Base-by-base conservation (phyloP, 805 yeast genomes). In the Lachancea thermotolerans region DNA sequence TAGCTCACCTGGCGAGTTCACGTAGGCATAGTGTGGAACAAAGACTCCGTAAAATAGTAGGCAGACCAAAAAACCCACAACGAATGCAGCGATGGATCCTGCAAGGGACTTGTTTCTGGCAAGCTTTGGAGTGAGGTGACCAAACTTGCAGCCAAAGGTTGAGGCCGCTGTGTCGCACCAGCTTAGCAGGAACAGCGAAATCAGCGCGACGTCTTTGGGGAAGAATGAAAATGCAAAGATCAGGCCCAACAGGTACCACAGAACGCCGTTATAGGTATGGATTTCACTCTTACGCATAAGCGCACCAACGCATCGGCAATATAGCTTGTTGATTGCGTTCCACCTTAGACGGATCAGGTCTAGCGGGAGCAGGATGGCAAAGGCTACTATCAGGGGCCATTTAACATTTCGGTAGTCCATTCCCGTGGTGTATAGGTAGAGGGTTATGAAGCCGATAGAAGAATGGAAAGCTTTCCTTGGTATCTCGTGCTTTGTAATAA, bases 141-240 rank as follows among this genome's bases (percentile, higher is more conserved):
- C 98, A 62, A 69, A 91, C 45, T 76, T 77, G 53, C 99, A 75
- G 34, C 99, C 99, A 58, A 90, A 67, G 0, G 96, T 87, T 2
- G 96, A 87, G 2, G 99, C 99, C 2, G 97, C 91, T 9, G 98
- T 88, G 60, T 93, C 99, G 4, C 95, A 89, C 98, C 98, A 93
- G 59, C 96, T 85, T 50, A 93, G 74, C 41, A 91, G 70, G 52
- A 89, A 71, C 2, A 89, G 79, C 17, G 95, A 73, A 69, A 88
- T 73, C 25, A 90, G 70, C 0, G 82, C 72, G 40, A 93, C 81
- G 58, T 93, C 99, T 66, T 88, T 87, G 11, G 91, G 81, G 56
- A 79, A 82, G 17, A 79, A 64, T 1, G 73, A 50, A 57, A 89
- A 85, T 9, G 89, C 87, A 51, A 87, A 67, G 21, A 79, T 68